Evolutionary conservation across 75 land plant genomes (phyloP).

Genomic region (Selaginella tamariscina): DNA sequence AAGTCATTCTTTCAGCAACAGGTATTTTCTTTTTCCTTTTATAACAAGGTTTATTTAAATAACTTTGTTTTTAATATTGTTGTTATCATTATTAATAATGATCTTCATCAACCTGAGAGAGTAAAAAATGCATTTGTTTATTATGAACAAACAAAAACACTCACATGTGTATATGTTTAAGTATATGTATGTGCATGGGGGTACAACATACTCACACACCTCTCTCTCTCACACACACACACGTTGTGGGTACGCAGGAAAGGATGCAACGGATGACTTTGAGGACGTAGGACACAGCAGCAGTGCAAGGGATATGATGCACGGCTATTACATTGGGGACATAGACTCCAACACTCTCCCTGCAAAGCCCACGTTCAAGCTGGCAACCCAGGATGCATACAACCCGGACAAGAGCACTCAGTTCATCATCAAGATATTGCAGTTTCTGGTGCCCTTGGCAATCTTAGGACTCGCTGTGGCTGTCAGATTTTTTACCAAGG

Average conservation of each 20-base stretch:
- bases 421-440: constrained; percentile 46
- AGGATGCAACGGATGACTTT: constrained; percentile 38
- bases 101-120: too few relatives aligned
- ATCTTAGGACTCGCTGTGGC: constrained; percentile 50
- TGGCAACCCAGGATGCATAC: constrained; percentile 40
- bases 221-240: too few relatives aligned
- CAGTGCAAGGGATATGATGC: constrained; percentile 28
- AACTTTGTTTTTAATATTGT: too few relatives aligned
- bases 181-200: too few relatives aligned
- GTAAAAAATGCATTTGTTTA: too few relatives aligned
- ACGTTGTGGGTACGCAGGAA: constrained; percentile 18
- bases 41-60: too few relatives aligned
- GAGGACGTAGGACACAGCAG: constrained; percentile 42
- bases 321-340: constrained; percentile 47
- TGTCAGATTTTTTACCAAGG: constrained; percentile 14
- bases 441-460: constrained; percentile 51
- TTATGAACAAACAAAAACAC: too few relatives aligned
- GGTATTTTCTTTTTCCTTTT: constrained; percentile 22
- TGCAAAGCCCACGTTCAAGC: constrained; percentile 36
- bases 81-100: too few relatives aligned
- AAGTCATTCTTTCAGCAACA: constrained; percentile 57
- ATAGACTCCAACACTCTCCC: constrained; percentile 44
- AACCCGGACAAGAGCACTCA: constrained; percentile 48
- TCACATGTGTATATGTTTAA: too few relatives aligned
- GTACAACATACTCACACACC: too few relatives aligned